A percentile compares a stretch with the other conserved stretches of the same genome.
phyloP scores from a whole-genome alignment of 2,329 filamentous ascomycete species.

The Huntiella decipiens region DNA sequence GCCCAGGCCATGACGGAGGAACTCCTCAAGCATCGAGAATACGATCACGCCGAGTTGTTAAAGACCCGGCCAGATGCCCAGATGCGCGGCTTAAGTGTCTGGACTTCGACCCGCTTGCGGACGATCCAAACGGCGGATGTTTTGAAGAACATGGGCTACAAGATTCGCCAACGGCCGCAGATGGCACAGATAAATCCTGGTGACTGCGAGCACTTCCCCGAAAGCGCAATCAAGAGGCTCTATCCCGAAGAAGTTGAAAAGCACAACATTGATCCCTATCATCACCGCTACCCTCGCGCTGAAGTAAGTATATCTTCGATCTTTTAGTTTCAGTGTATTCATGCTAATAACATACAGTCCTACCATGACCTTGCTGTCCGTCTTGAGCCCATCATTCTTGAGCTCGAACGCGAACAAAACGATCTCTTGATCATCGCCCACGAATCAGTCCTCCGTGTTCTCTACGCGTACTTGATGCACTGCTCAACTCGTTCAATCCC shows the following conservation, averaged over 20 bases:
- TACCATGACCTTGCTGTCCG: constrained; percentile 98
- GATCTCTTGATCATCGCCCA: constrained; percentile 97
- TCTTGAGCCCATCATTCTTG: constrained; percentile 90
- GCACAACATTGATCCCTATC: constrained; percentile 87
- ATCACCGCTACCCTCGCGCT: constrained; percentile 85
- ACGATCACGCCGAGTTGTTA: constrained; percentile 53
- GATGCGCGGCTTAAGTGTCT: constrained; percentile 67
- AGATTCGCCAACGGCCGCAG: constrained; percentile 78
- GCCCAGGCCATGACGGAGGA: constrained; percentile 72
- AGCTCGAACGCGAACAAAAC: constrained; percentile 89
- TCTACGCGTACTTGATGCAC: constrained; percentile 97
- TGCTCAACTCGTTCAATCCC: constrained; percentile 93
- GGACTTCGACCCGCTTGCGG: constrained; percentile 81
- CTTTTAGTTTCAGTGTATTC: background rate
- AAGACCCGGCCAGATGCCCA: constrained; percentile 47
- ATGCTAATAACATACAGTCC: constrained; percentile 36
- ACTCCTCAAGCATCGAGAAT: constrained; percentile 63
- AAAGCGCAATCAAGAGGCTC: constrained; percentile 56
- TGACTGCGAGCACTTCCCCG: constrained; percentile 84
- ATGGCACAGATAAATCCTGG: constrained; percentile 96
- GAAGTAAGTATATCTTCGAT: constrained; percentile 39
- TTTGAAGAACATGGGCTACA: constrained; percentile 62
- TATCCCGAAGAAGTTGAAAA: constrained; percentile 86
- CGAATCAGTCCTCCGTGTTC: constrained; percentile 87
- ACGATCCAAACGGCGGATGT: constrained; percentile 79